phyloP scores from a whole-genome alignment of 2,329 filamentous ascomycete genomes.

The Pseudogymnoascus sp. region DNA sequence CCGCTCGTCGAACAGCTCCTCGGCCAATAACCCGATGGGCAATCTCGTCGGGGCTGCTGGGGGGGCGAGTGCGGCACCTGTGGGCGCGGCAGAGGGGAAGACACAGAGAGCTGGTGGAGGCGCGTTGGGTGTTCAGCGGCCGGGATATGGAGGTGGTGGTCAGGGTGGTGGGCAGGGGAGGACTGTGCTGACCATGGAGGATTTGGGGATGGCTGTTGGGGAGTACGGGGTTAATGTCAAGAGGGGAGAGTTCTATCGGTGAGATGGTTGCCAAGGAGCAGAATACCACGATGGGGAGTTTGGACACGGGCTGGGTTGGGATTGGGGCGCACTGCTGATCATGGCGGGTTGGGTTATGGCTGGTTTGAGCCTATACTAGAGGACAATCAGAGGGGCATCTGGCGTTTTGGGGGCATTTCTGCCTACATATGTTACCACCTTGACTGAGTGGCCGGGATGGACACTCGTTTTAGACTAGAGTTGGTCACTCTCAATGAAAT shows the following conservation, averaged over 20 bases:
- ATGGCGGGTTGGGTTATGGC: not conserved
- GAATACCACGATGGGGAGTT: conserved; percentile 4
- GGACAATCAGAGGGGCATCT: not conserved
- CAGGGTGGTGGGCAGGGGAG: conserved; percentile 83
- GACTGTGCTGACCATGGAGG: conserved; percentile 97
- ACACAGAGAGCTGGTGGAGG: conserved; percentile 47
- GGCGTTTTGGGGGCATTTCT: not conserved
- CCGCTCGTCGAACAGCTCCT: conserved; percentile 79
- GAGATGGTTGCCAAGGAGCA: conserved; percentile 15
- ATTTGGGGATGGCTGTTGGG: conserved; percentile 92
- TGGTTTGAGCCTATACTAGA: not conserved
- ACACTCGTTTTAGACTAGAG: not conserved
- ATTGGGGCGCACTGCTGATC: conserved; percentile 2
- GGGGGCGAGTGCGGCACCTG: conserved; percentile 51
- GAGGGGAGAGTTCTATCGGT: conserved; percentile 94
- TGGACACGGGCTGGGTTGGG: not conserved
- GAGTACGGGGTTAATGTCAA: conserved; percentile 98
- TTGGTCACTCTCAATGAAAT: not conserved
- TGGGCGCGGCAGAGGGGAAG: conserved; percentile 46
- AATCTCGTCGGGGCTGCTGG: conserved; percentile 70
- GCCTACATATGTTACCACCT: not conserved
- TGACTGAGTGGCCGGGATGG: not conserved
- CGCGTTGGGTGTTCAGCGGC: conserved; percentile 52
- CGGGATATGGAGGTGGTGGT: conserved; percentile 79
- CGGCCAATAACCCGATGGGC: conserved; percentile 85